phyloP scores from a whole-genome alignment of 106 monocot genomes.

The Dioscorea dumetorum region DNA sequence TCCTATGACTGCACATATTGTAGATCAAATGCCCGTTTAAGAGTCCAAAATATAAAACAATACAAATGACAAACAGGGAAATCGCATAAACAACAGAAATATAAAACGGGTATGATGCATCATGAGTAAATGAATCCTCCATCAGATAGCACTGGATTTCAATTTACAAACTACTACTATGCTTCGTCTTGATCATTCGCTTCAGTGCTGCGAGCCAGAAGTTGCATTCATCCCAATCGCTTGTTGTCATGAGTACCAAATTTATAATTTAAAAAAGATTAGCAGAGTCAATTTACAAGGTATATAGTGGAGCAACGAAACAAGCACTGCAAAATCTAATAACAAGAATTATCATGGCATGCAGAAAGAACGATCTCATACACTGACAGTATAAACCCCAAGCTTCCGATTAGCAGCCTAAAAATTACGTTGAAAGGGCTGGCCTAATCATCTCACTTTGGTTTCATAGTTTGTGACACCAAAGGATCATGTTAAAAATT shows the following conservation, averaged over 20 bases:
- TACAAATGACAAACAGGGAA: too few relatives aligned
- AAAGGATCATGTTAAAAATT: background rate
- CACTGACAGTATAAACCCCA: too few relatives aligned
- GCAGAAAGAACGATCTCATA: too few relatives aligned
- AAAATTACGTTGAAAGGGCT: too few relatives aligned
- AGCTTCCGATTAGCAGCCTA: too few relatives aligned
- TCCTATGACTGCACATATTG: too few relatives aligned
- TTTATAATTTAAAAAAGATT: background rate
- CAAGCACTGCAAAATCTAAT: background rate
- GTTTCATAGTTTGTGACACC: background rate
- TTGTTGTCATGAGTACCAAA: slow-evolving; percentile 82
- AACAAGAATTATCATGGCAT: background rate
- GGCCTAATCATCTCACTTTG: background rate
- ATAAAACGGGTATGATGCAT: too few relatives aligned
- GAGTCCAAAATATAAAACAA: too few relatives aligned
- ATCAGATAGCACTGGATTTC: too few relatives aligned
- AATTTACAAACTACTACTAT: slow-evolving; percentile 31
- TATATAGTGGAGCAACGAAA: background rate
- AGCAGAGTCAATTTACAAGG: background rate
- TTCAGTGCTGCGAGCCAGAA: slow-evolving; percentile 95
- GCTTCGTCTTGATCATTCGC: slow-evolving; percentile 92
- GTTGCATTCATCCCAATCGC: slow-evolving; percentile 98
- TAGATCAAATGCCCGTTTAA: too few relatives aligned
- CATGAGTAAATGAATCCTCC: too few relatives aligned
- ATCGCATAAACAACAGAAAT: too few relatives aligned